Percentiles rank a stretch among this genome's conserved stretches.
These are phyloP conservation scores for Umbelopsis sp. DNA, from an alignment of 192 early-diverging fungal species.

Conservation along the genomic window DNA sequence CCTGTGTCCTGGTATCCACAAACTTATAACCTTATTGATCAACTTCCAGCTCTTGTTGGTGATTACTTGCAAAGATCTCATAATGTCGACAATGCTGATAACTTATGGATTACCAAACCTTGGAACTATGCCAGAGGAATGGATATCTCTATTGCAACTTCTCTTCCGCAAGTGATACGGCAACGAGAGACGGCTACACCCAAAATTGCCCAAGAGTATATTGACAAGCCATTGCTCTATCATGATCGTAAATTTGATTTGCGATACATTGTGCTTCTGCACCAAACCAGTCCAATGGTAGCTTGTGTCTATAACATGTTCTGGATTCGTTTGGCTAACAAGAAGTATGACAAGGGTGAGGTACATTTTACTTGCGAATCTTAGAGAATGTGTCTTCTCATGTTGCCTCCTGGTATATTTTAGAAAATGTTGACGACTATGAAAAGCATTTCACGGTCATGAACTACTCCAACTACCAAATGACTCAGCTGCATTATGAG, in stretches of 20 bases:
- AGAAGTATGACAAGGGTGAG: slow-evolving; percentile 32
- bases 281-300: slow-evolving; percentile 44
- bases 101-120: slow-evolving; percentile 52
- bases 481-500: slow-evolving; percentile 49
- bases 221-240: slow-evolving; percentile 48
- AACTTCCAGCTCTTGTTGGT: slow-evolving; percentile 46
- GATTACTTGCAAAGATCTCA: slow-evolving; percentile 33
- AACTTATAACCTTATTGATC: slow-evolving; percentile 46
- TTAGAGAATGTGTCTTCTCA: background rate
- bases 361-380: background rate
- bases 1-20: slow-evolving; percentile 43
- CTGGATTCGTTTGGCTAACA: slow-evolving; percentile 54
- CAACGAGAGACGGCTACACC: slow-evolving; percentile 44
- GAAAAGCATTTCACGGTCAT: slow-evolving; percentile 55
- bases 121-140: slow-evolving; percentile 50
- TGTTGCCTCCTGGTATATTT: slow-evolving; percentile 10
- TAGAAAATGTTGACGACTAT: slow-evolving; percentile 47
- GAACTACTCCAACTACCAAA: slow-evolving; percentile 50
- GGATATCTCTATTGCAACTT: slow-evolving; percentile 40
- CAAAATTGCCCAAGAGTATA: slow-evolving; percentile 49
- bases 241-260: slow-evolving; percentile 54
- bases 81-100: slow-evolving; percentile 34
- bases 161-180: slow-evolving; percentile 45
- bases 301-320: slow-evolving; percentile 50
- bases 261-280: slow-evolving; percentile 50